Base-by-base conservation (phyloP, 228 moss, liverwort and hornwort species). In the Sphagnum magellanicum region DNA sequence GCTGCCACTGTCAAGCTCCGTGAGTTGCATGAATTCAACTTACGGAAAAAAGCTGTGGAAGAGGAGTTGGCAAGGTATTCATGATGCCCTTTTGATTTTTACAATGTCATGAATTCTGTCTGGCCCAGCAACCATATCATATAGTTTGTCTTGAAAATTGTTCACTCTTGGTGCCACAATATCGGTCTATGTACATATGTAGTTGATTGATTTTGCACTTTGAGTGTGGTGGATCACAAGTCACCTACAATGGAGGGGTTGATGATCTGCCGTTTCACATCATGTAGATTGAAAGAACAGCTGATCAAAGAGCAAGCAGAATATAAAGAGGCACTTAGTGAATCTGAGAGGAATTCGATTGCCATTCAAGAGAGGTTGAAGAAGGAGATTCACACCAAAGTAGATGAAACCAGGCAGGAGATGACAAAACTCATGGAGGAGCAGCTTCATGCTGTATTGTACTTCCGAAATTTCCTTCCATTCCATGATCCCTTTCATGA, bases 331-430 rank as follows among this genome's bases (percentile, higher is more conserved):
- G 90, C 92, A 69, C 89, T 92, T 14, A 90, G 90, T 77, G 87
- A 95, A 81, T 81, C 89, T 68, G 95, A 92, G 78, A 87, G 92
- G 64, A 79, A 84, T 48, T 90, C 77, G 8, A 69, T 95, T 6
- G 89, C 89, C 73, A 92, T 92, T 49, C 87, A 87, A 68, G 90
- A 95, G 75, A 85, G 86, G 59, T 81, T 95, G 13, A 88, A 88
- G 60, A 95, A 90, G 69, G 90, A 92, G n/a, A 92, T 95, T 53
- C 70, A 76, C 67, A 84, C 53, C 53, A 81, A 79, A 48, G 82
- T 95, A 6, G 83, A 87, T 10, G 92, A 89, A 16, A 95, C 89
- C 48, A 92, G 82, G 64, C 71, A 72, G 68, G 80, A 85, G 71
- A 92, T 89, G 87, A 81, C 79, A 4, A 74, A 77, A 4, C 61